phyloP scores from a whole-genome alignment of 495 filamentous ascomycete genomes.

The Neohortaea acidophila region DNA sequence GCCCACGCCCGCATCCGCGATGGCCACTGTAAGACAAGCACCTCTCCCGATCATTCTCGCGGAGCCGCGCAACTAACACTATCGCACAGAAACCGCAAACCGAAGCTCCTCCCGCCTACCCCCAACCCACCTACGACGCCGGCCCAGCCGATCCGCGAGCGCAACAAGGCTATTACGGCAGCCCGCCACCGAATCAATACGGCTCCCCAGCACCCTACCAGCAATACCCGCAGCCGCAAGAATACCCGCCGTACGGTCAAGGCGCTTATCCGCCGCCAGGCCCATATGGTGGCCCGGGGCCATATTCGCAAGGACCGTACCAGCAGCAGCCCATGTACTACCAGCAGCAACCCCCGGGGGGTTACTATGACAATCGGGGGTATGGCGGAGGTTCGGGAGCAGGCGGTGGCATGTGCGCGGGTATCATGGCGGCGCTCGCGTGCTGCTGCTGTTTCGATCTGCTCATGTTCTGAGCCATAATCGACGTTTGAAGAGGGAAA shows the following conservation, averaged over 20 bases:
- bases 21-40: too few species aligned
- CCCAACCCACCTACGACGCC: slow-evolving; percentile 18
- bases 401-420: slow-evolving; percentile 23
- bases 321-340: slow-evolving; percentile 12
- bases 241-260: neutral
- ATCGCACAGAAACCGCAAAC: slow-evolving; percentile 5
- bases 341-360: slow-evolving; percentile 7
- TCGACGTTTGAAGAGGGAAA: slow-evolving; percentile 18
- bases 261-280: too few species aligned
- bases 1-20: too few species aligned
- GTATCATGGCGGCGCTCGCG: slow-evolving; percentile 23
- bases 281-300: too few species aligned
- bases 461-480: too few species aligned
- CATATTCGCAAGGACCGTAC: slow-evolving; percentile 3
- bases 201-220: slow-evolving; percentile 3
- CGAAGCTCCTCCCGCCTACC: slow-evolving; percentile 11
- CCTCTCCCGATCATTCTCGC: too few species aligned
- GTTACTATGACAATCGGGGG: slow-evolving; percentile 6
- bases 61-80: too few species aligned
- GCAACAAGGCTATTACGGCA: slow-evolving; percentile 1
- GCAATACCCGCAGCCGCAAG: too few species aligned
- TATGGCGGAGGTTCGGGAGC: slow-evolving; percentile 10
- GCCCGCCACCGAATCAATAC: slow-evolving; percentile 6
- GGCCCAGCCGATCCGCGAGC: slow-evolving; percentile 10
- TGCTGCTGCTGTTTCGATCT: slow-evolving; percentile 32